Evolutionary conservation across 2,329 filamentous ascomycete species (phyloP), one percentile per base, ranked within the genome.

Genomic region (Xylariaceae sp.): DNA sequence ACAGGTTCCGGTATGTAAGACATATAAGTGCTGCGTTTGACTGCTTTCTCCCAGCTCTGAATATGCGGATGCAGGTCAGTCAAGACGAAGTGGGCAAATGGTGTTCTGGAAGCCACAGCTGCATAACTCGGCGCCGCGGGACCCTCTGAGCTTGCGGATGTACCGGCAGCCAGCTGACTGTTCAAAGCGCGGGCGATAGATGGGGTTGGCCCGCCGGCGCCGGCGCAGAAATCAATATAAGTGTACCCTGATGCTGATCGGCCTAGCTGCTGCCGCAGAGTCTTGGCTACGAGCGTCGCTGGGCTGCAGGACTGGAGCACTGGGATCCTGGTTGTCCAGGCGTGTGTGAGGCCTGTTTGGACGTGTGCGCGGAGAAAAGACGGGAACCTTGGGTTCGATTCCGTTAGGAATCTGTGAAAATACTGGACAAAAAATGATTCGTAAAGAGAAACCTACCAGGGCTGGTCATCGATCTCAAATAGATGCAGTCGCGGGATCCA

Each of bases 161-260:
- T 39, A 44, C 42, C 2, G 20, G 55, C 54, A 33, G 49, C 55
- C 25, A 72, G 60, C 52, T 66, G 62, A 37, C 58, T 50, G 62
- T 86, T 86, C 50, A 87, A 60, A 34, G 74, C 67, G 10, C 67
- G 69, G 63, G 85, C 83, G 40, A 87, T 80, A 32, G 68, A 70
- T 0, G 82, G 83, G 2, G 82, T 87, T 1, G 84, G 84, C 0
- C 86, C 86, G 33, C 86, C 86, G 12, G 77, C 82, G 41, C 86
- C 86, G 2, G 85, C 83, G 63, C 85, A 88, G 64, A 89, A 87
- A 67, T 91, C 86, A 50, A 90, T 75, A 55, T 86, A 82, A 16
- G 76, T 80, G 63, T 85, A 82, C 2, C 69, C 64, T 16, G 71
- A 66, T 1, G 79, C 67, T 21, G 68, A 59, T 5, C 59, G 48